Conservation (phyloP, 805 yeast species). For the Naumovozyma dairenensis region DNA sequence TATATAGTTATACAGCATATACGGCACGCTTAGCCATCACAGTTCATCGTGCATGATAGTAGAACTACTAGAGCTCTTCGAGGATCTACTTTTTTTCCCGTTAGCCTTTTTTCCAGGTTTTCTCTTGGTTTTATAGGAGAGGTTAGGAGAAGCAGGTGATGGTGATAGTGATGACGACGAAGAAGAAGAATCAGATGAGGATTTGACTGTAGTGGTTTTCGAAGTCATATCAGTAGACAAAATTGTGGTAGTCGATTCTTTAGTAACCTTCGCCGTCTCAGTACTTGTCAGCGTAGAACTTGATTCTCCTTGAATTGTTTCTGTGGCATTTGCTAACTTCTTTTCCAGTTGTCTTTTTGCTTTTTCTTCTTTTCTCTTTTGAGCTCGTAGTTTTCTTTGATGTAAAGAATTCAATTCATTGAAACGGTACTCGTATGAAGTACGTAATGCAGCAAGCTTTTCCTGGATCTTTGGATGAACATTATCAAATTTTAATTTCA, state of each 20-base stretch:
- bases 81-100: too few species aligned
- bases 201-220: background rate
- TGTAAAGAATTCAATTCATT: slow-evolving; percentile 23
- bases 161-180: background rate
- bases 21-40: too few species aligned
- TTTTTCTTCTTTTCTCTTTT: slow-evolving; percentile 21
- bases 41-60: too few species aligned
- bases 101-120: too few species aligned
- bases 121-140: too few species aligned
- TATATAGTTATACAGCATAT: too few species aligned
- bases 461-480: slow-evolving; percentile 11
- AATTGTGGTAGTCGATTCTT: background rate
- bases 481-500: slow-evolving; percentile 22
- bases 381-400: slow-evolving; percentile 17
- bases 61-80: too few species aligned
- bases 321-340: background rate
- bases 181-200: background rate
- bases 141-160: too few species aligned
- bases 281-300: background rate
- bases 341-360: slow-evolving; percentile 3
- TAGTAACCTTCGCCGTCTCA: background rate
- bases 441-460: slow-evolving; percentile 11
- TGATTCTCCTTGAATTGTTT: too few species aligned
- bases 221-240: background rate
- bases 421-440: slow-evolving; percentile 23